Percentiles rank a stretch among this genome's conserved stretches.
Conservation (phyloP, 306 rosid species). For the Vigna radiata region DNA sequence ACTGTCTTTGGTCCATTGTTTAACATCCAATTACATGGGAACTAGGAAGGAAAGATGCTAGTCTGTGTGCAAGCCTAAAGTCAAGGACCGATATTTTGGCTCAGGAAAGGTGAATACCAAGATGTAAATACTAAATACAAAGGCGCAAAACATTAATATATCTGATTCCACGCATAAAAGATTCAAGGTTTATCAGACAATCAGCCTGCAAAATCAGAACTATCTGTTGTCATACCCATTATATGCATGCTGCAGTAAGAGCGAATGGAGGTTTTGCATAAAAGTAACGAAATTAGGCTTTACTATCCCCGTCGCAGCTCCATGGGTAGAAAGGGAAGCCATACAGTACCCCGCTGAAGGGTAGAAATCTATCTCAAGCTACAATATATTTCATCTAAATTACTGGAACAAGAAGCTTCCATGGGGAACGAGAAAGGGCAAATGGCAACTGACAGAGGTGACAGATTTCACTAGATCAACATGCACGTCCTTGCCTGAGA, state of each 20-base stretch:
- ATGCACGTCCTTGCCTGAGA: slow-evolving; percentile 40
- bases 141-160: slow-evolving; percentile 16
- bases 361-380: slow-evolving; percentile 41
- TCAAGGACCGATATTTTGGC: slow-evolving; percentile 12
- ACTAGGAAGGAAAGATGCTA: neutral
- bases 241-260: slow-evolving; percentile 29
- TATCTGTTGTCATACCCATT: slow-evolving; percentile 27
- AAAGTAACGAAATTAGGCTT: slow-evolving; percentile 15
- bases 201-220: slow-evolving; percentile 21
- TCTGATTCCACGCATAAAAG: slow-evolving; percentile 28
- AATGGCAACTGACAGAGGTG: slow-evolving; percentile 32
- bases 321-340: slow-evolving; percentile 7
- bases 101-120: neutral
- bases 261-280: slow-evolving; percentile 42
- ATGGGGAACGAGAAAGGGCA: neutral
- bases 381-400: slow-evolving; percentile 39
- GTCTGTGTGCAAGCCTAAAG: slow-evolving; percentile 3
- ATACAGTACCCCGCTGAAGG: slow-evolving; percentile 14
- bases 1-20: neutral
- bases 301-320: slow-evolving; percentile 29
- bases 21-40: slow-evolving; percentile 1
- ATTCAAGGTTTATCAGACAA: slow-evolving; percentile 15
- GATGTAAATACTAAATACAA: slow-evolving; percentile 19
- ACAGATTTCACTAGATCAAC: slow-evolving; percentile 36
- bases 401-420: slow-evolving; percentile 37